Conservation (phyloP, 192 early-diverging fungal genomes). For the Coemansia sp. region DNA sequence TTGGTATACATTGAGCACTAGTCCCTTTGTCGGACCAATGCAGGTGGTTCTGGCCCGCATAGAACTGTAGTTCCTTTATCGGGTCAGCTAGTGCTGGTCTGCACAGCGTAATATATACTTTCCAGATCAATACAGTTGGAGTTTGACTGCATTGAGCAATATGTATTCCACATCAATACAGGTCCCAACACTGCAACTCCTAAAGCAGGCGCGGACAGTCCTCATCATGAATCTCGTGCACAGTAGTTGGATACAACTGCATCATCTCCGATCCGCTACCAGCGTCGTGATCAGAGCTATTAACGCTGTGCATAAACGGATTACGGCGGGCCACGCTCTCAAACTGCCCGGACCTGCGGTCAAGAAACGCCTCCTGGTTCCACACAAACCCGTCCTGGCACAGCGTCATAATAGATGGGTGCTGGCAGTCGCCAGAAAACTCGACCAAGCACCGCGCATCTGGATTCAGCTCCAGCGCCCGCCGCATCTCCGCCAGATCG, state of each 20-base stretch:
- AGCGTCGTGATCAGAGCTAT: neutral
- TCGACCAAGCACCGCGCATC: constrained; percentile 38
- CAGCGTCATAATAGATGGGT: constrained; percentile 34
- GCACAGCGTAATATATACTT: too few species aligned
- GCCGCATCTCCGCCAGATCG: constrained; percentile 21
- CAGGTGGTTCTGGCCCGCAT: too few species aligned
- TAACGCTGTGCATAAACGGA: constrained; percentile 25
- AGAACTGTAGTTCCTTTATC: too few species aligned
- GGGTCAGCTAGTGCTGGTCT: too few species aligned
- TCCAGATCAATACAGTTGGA: too few species aligned
- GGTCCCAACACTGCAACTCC: neutral
- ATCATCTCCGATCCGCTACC: constrained; percentile 13
- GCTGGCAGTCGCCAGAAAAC: constrained; percentile 10
- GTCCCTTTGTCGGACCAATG: too few species aligned
- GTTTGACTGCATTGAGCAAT: too few species aligned
- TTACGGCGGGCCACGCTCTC: constrained; percentile 27
- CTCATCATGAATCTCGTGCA: constrained; percentile 33
- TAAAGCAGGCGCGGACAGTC: constrained; percentile 18
- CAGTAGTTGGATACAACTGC: constrained; percentile 21
- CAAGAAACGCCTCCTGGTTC: constrained; percentile 33
- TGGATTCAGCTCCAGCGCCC: constrained; percentile 16
- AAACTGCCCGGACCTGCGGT: constrained; percentile 22
- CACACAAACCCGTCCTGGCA: constrained; percentile 47
- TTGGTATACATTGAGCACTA: too few species aligned
- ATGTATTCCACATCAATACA: neutral